phyloP scores from a whole-genome alignment of 1,284 basidiomycete genomes.

The Xanthoconium separans region DNA sequence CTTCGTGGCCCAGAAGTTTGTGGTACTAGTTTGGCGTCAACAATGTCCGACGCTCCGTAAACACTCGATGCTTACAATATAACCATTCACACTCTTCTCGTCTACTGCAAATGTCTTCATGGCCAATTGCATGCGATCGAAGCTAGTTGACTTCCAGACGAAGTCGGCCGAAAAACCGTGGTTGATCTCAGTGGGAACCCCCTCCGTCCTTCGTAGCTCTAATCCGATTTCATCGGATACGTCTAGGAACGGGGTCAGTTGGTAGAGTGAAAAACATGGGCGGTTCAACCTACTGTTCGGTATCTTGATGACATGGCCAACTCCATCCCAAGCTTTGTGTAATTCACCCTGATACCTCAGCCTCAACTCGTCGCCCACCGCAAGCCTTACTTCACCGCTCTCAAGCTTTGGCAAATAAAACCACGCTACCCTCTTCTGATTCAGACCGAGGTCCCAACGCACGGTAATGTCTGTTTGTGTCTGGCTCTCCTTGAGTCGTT shows the following conservation, averaged over 20 bases:
- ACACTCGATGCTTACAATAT: conserved; percentile 63
- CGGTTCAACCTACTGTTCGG: conserved; percentile 83
- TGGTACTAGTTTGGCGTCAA: conserved; percentile 70
- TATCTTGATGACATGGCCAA: conserved; percentile 98
- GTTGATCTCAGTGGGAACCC: conserved; percentile 93
- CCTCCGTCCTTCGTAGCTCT: conserved; percentile 88
- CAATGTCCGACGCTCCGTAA: not conserved
- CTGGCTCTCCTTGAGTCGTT: conserved; percentile 96
- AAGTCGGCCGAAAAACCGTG: conserved; percentile 97
- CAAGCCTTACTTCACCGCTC: conserved; percentile 95
- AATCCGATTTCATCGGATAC: conserved; percentile 97
- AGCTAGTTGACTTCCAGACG: conserved; percentile 99
- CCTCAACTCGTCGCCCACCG: conserved; percentile 94
- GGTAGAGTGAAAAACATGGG: not conserved
- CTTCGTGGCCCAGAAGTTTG: conserved; percentile 95
- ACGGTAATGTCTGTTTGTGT: conserved; percentile 96
- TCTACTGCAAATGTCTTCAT: conserved; percentile 99
- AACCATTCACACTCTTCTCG: conserved; percentile 98
- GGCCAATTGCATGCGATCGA: conserved; percentile 97
- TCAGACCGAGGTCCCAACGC: conserved; percentile 96
- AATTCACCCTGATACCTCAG: conserved; percentile 88
- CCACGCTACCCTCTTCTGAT: conserved; percentile 98
- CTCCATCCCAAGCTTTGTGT: conserved; percentile 93
- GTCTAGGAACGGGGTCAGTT: conserved; percentile 51
- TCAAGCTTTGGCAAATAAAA: conserved; percentile 95